phyloP scores from a whole-genome alignment of 139 green algal genomes.

The Diplosphaera chodatii region DNA sequence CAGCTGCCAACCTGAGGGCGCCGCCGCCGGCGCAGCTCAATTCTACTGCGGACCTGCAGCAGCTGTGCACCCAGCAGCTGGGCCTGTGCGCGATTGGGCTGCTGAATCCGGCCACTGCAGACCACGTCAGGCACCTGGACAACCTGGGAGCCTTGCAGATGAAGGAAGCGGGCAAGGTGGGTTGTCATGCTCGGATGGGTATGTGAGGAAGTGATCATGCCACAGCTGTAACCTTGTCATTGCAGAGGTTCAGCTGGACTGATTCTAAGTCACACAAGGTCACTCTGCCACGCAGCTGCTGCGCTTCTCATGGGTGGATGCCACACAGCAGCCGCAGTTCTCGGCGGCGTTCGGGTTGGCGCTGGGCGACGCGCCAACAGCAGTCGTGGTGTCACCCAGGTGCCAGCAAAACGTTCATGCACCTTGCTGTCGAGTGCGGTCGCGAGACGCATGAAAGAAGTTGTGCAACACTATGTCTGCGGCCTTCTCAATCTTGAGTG shows the following conservation, averaged over 20 bases:
- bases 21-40: conserved; percentile 1
- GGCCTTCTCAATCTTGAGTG: too few relatives aligned
- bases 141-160: not conserved
- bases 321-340: conserved; percentile 3
- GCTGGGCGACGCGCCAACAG: not conserved
- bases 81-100: conserved; percentile 9
- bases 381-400: not conserved
- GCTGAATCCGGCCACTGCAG: not conserved
- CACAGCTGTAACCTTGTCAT: not conserved
- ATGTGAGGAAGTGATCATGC: not conserved
- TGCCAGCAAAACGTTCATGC: not conserved
- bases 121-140: not conserved
- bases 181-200: not conserved
- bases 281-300: not conserved
- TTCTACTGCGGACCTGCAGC: not conserved
- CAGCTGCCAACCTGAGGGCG: not conserved
- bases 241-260: not conserved
- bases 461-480: too few relatives aligned
- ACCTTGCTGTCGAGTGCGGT: too few relatives aligned
- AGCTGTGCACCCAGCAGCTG: not conserved
- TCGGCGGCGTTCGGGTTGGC: not conserved
- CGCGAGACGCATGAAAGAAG: too few relatives aligned
- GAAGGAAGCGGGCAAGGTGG: not conserved
- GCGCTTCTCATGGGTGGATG: conserved; percentile 12
- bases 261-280: too few relatives aligned